A percentile compares a stretch with the other conserved stretches of the same genome.
These are phyloP conservation scores for Colletotrichum sp. DNA, from an alignment of 2,329 filamentous ascomycete species.

Conservation along the genomic window DNA sequence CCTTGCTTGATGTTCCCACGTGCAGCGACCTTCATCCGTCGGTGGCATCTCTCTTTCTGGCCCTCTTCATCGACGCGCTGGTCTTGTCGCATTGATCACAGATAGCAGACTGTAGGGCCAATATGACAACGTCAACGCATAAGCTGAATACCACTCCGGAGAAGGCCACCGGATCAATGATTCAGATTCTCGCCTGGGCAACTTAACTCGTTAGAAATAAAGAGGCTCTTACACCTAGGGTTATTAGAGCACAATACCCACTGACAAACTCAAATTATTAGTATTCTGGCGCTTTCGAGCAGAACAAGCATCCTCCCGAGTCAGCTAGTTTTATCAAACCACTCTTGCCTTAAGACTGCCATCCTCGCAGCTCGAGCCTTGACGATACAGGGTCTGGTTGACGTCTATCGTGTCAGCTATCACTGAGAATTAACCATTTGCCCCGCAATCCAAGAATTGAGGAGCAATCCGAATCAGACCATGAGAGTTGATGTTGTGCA, in stretches of 20 bases:
- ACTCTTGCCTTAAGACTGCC: not conserved
- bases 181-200: not conserved
- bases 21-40: not conserved
- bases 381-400: not conserved
- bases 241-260: not conserved
- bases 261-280: not conserved
- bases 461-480: too few species aligned
- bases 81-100: not conserved
- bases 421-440: too few species aligned
- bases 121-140: not conserved
- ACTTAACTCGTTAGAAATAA: not conserved
- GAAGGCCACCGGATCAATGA: too few species aligned
- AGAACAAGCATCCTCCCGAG: not conserved
- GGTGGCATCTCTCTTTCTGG: not conserved
- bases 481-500: too few species aligned
- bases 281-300: not conserved
- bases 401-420: not conserved
- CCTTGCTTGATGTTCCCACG: not conserved
- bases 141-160: rapidly evolving
- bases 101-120: not conserved
- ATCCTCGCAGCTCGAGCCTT: not conserved
- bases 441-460: too few species aligned
- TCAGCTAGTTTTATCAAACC: not conserved
- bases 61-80: not conserved
- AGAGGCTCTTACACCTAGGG: not conserved